Evolutionary conservation across 1,284 basidiomycete species (phyloP).

Genomic region (Dichomitus squalens): DNA sequence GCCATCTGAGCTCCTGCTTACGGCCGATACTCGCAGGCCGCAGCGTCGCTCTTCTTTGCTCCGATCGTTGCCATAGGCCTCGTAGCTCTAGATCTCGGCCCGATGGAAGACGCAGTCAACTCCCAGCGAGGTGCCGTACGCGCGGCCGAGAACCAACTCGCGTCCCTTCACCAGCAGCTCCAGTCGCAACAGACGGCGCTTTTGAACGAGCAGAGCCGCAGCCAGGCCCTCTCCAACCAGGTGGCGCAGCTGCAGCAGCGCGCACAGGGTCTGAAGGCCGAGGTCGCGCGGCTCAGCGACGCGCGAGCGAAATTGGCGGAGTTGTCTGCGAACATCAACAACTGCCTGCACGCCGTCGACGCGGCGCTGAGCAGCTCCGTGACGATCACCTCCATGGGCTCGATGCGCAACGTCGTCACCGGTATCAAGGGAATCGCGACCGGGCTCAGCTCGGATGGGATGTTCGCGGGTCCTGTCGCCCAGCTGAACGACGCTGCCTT

Average conservation of each 20-base stretch:
- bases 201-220: background rate
- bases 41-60: background rate
- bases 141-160: background rate
- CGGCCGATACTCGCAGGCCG: background rate
- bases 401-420: conserved; percentile 11
- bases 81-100: background rate
- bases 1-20: background rate
- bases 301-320: conserved; percentile 4
- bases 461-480: conserved; percentile 13
- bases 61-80: background rate
- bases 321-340: conserved; percentile 12
- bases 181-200: background rate
- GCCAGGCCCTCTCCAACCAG: background rate
- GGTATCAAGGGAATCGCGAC: conserved; percentile 4
- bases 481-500: conserved; percentile 7
- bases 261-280: background rate
- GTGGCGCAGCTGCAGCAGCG: background rate
- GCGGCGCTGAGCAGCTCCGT: conserved; percentile 12
- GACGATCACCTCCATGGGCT: conserved; percentile 4
- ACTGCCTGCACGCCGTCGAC: conserved; percentile 10
- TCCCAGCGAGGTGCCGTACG: background rate
- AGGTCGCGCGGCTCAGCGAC: background rate
- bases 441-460: conserved; percentile 1
- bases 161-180: background rate
- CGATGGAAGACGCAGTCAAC: background rate